A percentile compares a stretch with the other conserved stretches of the same genome.
phyloP scores from a whole-genome alignment of 2,329 filamentous ascomycete species.

The Pseudocercospora fijiensis region DNA sequence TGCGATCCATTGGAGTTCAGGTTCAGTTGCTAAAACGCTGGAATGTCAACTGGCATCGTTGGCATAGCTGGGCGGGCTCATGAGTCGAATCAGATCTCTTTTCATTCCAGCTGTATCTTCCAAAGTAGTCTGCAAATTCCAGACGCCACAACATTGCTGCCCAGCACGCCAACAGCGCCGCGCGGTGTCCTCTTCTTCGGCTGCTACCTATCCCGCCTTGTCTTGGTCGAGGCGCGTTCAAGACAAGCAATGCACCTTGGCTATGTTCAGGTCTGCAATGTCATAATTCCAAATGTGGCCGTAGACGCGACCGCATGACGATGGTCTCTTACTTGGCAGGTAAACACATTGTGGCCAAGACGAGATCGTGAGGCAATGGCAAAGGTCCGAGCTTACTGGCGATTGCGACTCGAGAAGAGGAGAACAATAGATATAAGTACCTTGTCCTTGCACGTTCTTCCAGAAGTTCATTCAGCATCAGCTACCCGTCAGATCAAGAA shows the following conservation, averaged over 20 bases:
- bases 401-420: slow-evolving; percentile 13
- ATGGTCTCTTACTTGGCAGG: slow-evolving; percentile 12
- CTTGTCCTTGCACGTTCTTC: slow-evolving; percentile 3
- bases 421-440: slow-evolving; percentile 16
- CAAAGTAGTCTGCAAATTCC: background rate
- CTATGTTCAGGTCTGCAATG: background rate
- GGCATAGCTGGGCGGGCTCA: slow-evolving; percentile 6
- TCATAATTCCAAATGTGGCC: slow-evolving; percentile 19
- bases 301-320: slow-evolving; percentile 5
- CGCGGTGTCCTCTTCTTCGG: slow-evolving; percentile 4
- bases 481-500: slow-evolving; percentile 9
- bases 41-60: slow-evolving; percentile 4
- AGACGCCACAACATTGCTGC: slow-evolving; percentile 11
- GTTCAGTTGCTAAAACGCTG: too few species aligned
- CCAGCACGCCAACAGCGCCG: slow-evolving; percentile 22
- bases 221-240: slow-evolving; percentile 2
- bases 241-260: slow-evolving; percentile 7
- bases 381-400: background rate
- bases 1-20: too few species aligned
- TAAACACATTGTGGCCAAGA: slow-evolving; percentile 2
- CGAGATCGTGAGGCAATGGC: background rate
- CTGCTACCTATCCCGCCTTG: slow-evolving; percentile 11
- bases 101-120: background rate
- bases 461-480: background rate
- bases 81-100: background rate